Evolutionary conservation across 2,329 filamentous ascomycete genomes (phyloP).

Genomic region (Ascochyta pisi): DNA sequence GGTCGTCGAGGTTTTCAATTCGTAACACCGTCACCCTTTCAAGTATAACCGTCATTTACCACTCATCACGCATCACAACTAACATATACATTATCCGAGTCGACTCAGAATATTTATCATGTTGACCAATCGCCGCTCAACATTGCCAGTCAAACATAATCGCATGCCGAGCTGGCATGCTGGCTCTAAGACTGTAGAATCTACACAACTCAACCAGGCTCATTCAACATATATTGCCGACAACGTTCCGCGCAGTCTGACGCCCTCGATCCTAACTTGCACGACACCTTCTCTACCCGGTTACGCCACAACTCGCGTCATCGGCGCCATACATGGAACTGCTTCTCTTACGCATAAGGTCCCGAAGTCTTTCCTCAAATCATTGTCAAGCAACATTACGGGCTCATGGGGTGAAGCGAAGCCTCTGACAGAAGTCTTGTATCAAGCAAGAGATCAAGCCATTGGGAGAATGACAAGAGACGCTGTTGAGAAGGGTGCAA

Average conservation of each 20-base stretch:
- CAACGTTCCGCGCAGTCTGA: slow-evolving; percentile 37
- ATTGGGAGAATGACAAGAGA: slow-evolving; percentile 46
- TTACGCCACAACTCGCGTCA: slow-evolving; percentile 33
- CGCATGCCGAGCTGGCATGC: slow-evolving; percentile 37
- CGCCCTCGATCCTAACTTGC: slow-evolving; percentile 37
- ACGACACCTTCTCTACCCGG: slow-evolving; percentile 39
- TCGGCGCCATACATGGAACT: slow-evolving; percentile 43
- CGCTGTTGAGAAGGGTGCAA: slow-evolving; percentile 40
- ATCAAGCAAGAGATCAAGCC: slow-evolving; percentile 44
- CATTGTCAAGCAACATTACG: slow-evolving; percentile 24
- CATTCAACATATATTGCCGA: slow-evolving; percentile 24
- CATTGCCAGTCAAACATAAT: slow-evolving; percentile 40
- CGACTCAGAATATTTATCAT: slow-evolving; percentile 15
- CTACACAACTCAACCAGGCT: slow-evolving; percentile 1
- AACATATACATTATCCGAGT: too few relatives aligned
- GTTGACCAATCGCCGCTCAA: slow-evolving; percentile 48
- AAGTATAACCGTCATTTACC: neutral
- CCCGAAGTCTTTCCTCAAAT: slow-evolving; percentile 44
- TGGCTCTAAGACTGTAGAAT: slow-evolving; percentile 24
- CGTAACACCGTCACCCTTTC: neutral
- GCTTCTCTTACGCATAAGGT: slow-evolving; percentile 44
- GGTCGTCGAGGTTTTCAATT: neutral
- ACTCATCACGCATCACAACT: too few relatives aligned
- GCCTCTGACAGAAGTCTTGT: slow-evolving; percentile 40
- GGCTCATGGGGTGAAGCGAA: slow-evolving; percentile 42